Conservation (phyloP, 164 flowering plant genomes). For the Euptelea pleiosperma region DNA sequence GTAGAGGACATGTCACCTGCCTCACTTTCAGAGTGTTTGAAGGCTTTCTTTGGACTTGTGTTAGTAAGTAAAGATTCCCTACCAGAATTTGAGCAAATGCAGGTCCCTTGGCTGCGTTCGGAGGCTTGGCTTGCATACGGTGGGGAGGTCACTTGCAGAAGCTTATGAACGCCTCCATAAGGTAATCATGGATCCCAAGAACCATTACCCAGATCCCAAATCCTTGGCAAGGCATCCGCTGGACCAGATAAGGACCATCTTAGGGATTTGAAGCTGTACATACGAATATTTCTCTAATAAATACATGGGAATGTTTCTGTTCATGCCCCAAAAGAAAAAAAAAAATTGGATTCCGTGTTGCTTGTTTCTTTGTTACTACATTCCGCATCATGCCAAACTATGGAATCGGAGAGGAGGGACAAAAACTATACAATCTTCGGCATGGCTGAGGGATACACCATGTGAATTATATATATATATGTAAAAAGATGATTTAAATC, state of each 20-base stretch:
- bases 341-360: no score
- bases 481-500: no score
- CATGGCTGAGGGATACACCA: no score
- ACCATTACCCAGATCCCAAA: slow-evolving; percentile 79
- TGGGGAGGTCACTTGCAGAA: slow-evolving; percentile 69
- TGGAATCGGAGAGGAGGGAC: no score
- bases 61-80: slow-evolving; percentile 77
- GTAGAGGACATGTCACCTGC: slow-evolving; percentile 65
- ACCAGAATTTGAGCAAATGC: slow-evolving; percentile 91
- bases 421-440: no score
- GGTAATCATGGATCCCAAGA: slow-evolving; percentile 75
- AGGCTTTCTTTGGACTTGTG: slow-evolving; percentile 66
- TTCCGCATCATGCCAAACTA: no score
- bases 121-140: slow-evolving; percentile 60
- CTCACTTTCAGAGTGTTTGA: slow-evolving; percentile 69
- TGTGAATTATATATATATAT: no score
- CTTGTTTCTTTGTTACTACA: no score
- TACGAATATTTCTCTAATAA: no score
- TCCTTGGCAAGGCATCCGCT: slow-evolving; percentile 96
- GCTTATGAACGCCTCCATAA: slow-evolving; percentile 69
- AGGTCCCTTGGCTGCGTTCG: slow-evolving; percentile 75
- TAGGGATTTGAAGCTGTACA: slow-evolving; percentile 79
- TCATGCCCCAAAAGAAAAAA: no score
- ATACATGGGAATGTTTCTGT: no score
- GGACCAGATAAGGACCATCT: slow-evolving; percentile 82